A percentile compares a stretch with the other conserved stretches of the same genome.
Conservation (phyloP, 306 rosid genomes). For the Sesbania bispinosa region DNA sequence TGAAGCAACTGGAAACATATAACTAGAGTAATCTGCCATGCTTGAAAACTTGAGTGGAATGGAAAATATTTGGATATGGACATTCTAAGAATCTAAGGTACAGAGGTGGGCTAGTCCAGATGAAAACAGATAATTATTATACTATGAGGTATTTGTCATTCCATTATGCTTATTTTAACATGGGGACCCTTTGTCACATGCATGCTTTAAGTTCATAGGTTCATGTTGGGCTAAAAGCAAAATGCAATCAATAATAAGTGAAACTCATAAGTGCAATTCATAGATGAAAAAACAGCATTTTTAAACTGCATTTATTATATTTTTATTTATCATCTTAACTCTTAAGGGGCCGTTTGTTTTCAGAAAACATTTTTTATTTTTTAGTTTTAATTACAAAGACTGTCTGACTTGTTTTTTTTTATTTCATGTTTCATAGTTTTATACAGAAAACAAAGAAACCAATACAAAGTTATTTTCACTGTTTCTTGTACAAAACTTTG, state of each 20-base stretch:
- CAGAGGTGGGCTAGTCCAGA: background rate
- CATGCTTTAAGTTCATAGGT: background rate
- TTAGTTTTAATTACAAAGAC: no score
- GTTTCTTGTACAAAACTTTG: no score
- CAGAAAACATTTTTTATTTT: no score
- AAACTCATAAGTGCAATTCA: no score
- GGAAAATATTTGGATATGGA: background rate
- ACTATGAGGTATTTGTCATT: background rate
- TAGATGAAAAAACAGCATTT: no score
- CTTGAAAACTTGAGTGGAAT: background rate
- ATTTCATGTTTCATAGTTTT: no score
- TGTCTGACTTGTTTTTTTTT: no score
- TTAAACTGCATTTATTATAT: no score
- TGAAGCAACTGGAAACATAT: conserved; percentile 1
- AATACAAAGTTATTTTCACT: no score
- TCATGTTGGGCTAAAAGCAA: background rate
- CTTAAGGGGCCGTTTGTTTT: no score
- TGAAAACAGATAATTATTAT: background rate
- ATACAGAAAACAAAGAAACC: no score
- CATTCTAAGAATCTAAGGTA: background rate
- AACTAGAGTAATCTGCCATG: background rate
- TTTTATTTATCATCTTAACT: background rate
- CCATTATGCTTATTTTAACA: background rate
- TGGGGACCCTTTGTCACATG: background rate
- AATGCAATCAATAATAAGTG: background rate